Percentiles rank a stretch among this genome's conserved stretches.
phyloP scores from a whole-genome alignment of 2,329 filamentous ascomycete genomes.

The Fusarium floridanum region DNA sequence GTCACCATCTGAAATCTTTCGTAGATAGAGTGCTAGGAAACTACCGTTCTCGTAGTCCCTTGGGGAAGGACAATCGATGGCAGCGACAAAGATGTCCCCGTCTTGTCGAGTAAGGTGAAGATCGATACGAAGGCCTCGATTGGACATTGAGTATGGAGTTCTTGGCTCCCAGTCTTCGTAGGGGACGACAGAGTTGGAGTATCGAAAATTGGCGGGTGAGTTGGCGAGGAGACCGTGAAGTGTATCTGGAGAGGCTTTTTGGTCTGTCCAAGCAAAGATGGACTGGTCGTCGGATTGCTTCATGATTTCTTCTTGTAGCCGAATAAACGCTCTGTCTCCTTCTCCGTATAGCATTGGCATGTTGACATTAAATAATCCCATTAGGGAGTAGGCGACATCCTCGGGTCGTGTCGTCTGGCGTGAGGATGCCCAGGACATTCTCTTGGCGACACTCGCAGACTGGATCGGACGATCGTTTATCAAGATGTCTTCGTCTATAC shows the following conservation, averaged over 20 bases:
- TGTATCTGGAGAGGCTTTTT: conserved; percentile 40
- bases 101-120: conserved; percentile 37
- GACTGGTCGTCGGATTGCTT: conserved; percentile 28
- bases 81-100: conserved; percentile 43
- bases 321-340: neutral
- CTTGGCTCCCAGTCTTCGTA: conserved; percentile 50
- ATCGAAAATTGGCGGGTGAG: conserved; percentile 60
- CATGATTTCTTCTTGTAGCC: conserved; percentile 5
- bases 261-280: conserved; percentile 3
- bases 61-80: conserved; percentile 50
- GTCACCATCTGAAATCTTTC: conserved; percentile 42
- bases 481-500: conserved; percentile 2
- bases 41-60: conserved; percentile 45
- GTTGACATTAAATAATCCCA: neutral
- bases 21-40: conserved; percentile 49
- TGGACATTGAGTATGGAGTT: conserved; percentile 43
- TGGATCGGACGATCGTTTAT: neutral
- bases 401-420: neutral
- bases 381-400: neutral
- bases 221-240: conserved; percentile 54
- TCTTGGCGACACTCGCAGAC: conserved; percentile 1
- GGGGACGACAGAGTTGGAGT: conserved; percentile 50
- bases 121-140: conserved; percentile 45
- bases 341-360: conserved; percentile 7
- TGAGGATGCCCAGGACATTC: conserved; percentile 22